Evolutionary conservation across 2,329 filamentous ascomycete species (phyloP), one percentile per base, ranked within the genome.

Genomic region (Rutstroemia sp.): DNA sequence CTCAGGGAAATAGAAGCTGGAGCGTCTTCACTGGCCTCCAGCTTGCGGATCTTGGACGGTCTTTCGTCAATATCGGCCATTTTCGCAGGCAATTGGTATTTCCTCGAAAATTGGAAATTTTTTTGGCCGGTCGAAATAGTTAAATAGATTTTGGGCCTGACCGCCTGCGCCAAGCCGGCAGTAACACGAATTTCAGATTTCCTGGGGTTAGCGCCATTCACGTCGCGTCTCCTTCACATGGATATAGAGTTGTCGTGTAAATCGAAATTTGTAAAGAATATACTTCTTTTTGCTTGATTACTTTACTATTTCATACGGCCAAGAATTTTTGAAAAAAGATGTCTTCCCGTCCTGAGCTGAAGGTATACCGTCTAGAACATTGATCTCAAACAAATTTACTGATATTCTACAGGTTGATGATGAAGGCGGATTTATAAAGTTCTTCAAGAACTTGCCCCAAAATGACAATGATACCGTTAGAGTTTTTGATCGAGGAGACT

Each of bases 361-460:
- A 87, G 80, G 86, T 86, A 71, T 38, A 56, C 50, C 58, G 42
- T 21, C 57, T 48, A 53, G 38, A 46, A 45, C 46, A 12, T 49
- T 53, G 16, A 40, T 19, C 39, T 14, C 21, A 8, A 10, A 5
- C n/a, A 54, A 4, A 1, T 14, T 30, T 64, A 54, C 55, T 61
- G 60, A 62, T 55, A 21, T 9, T 48, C 2, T 9, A 8, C 42
- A 92, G 88, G 89, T 97, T 70, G 95, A 99, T 68, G 94, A 99
- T 70, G 94, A 99, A 76, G 85, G 87, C 68, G 91, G 92, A 64
- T 99, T 99, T 78, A 96, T 97, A 75, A 89, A 87, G 65, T 95
- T 91, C 75, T 99, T 95, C 78, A 92, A 92, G 65, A 87, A 85
- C n/a, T 79, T 99, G 2, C 84, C 90, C 5, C 67, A 76, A 14